Conservation (phyloP, 2,329 filamentous ascomycete species). For the Penicillium polonicum region DNA sequence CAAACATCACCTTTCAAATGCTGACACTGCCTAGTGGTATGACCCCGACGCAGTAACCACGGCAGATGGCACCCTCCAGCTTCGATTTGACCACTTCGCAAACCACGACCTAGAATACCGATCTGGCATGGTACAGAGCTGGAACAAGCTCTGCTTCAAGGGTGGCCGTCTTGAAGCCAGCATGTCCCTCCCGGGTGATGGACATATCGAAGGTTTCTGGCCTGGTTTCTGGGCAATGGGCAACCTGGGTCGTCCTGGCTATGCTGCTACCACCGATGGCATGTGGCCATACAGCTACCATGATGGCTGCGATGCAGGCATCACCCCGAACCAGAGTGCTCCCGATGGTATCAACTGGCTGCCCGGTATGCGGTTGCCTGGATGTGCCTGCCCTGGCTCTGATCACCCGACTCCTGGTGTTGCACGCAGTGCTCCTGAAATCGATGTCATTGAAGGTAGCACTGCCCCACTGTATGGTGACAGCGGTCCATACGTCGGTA, state of each 20-base stretch:
- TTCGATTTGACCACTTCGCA: constrained; percentile 64
- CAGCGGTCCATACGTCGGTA: constrained; percentile 53
- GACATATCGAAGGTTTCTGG: constrained; percentile 69
- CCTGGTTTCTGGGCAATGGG: constrained; percentile 76
- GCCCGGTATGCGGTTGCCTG: constrained; percentile 68
- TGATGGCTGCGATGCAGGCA: constrained; percentile 66
- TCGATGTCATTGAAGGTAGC: constrained; percentile 70
- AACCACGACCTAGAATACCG: constrained; percentile 66
- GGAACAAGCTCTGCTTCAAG: constrained; percentile 73
- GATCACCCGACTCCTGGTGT: constrained; percentile 66
- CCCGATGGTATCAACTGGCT: constrained; percentile 65
- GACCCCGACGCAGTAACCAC: constrained; percentile 67
- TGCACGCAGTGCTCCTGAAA: constrained; percentile 67
- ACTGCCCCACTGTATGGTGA: constrained; percentile 53
- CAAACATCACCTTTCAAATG: background rate
- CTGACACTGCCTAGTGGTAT: constrained; percentile 57
- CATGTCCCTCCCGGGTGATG: constrained; percentile 66
- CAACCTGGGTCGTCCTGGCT: constrained; percentile 68
- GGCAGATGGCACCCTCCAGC: constrained; percentile 60
- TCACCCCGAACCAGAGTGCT: constrained; percentile 70
- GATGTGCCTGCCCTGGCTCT: constrained; percentile 63
- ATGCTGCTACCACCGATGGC: constrained; percentile 68
- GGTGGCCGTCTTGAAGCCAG: constrained; percentile 68
- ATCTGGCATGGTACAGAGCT: constrained; percentile 72
- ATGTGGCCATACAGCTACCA: constrained; percentile 74